Percentiles rank a stretch among this genome's conserved stretches.
Evolutionary conservation across 306 rosid species (phyloP).

Genomic region (Sphenostylis stenocarpa): DNA sequence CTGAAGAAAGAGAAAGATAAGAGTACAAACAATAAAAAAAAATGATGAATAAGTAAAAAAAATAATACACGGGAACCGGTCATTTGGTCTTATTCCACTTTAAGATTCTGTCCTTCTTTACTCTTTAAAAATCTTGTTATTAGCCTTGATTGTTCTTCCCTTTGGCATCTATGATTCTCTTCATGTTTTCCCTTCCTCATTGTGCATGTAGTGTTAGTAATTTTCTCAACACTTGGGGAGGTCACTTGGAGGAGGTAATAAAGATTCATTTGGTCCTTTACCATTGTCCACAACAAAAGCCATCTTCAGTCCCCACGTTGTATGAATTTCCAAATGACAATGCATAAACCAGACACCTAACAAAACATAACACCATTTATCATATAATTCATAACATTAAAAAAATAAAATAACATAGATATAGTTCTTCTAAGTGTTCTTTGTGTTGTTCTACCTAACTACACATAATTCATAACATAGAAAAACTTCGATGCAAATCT

Average conservation of each 20-base stretch:
- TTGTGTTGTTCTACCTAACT: too few relatives aligned
- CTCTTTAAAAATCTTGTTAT: slow-evolving; percentile 12
- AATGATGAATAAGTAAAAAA: not conserved
- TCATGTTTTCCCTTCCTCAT: not conserved
- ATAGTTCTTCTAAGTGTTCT: too few relatives aligned
- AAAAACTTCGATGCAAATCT: too few relatives aligned
- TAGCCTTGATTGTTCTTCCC: not conserved
- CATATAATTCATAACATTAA: not conserved
- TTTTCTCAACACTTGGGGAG: slow-evolving; percentile 64
- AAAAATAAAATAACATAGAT: too few relatives aligned
- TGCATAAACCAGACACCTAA: slow-evolving; percentile 90
- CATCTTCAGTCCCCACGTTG: slow-evolving; percentile 92
- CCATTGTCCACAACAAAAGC: slow-evolving; percentile 87
- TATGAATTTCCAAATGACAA: slow-evolving; percentile 66
- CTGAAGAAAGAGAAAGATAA: slow-evolving; percentile 6
- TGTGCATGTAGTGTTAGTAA: not conserved
- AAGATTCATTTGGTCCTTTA: slow-evolving; percentile 64
- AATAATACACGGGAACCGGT: not conserved
- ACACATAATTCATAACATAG: too few relatives aligned
- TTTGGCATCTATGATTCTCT: not conserved
- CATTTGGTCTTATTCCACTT: slow-evolving; percentile 15
- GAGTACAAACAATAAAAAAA: slow-evolving; percentile 17
- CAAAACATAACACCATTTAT: not conserved
- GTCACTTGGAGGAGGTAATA: slow-evolving; percentile 75
- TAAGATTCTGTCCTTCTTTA: not conserved